Evolutionary conservation across 2,329 filamentous ascomycete genomes (phyloP).

Genomic region (Arthrobotrys megalospora): DNA sequence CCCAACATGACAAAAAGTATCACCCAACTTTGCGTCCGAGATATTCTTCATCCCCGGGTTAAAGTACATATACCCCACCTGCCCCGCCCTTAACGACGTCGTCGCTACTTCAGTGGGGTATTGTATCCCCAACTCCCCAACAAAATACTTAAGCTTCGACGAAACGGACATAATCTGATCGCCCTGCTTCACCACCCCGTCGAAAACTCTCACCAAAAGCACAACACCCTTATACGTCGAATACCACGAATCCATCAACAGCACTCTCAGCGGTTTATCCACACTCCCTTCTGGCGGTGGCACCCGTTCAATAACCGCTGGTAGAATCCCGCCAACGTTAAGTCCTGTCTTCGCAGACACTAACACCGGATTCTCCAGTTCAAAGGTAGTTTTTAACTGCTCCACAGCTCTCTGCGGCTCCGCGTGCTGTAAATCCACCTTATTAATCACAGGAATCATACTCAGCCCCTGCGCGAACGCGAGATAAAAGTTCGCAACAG

Average conservation of each 20-base stretch:
- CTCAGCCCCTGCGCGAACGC: constrained; percentile 91
- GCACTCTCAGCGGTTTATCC: constrained; percentile 80
- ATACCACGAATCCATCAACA: constrained; percentile 98
- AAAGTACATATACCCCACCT: constrained; percentile 97
- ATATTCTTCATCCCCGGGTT: constrained; percentile 98
- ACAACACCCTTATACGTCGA: constrained; percentile 96
- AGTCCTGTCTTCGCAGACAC: constrained; percentile 95
- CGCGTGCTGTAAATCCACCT: constrained; percentile 91
- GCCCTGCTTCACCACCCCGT: constrained; percentile 85
- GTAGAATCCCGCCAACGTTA: constrained; percentile 86
- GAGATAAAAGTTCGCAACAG: constrained; percentile 97
- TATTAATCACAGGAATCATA: constrained; percentile 94
- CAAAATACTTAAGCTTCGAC: constrained; percentile 89
- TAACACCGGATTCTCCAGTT: constrained; percentile 83
- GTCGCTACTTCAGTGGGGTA: constrained; percentile 90
- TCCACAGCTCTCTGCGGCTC: constrained; percentile 88
- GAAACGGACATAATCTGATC: constrained; percentile 90
- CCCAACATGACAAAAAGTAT: constrained; percentile 90
- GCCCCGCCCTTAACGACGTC: constrained; percentile 84
- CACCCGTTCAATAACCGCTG: constrained; percentile 86
- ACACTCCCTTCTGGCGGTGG: constrained; percentile 83
- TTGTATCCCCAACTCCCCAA: constrained; percentile 97
- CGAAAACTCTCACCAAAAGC: constrained; percentile 89
- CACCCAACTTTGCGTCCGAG: constrained; percentile 94
- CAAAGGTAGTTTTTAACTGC: constrained; percentile 88